Base-by-base conservation (phyloP, 352 stramenopile genomes). In the Phytophthora pseudosyringae region DNA sequence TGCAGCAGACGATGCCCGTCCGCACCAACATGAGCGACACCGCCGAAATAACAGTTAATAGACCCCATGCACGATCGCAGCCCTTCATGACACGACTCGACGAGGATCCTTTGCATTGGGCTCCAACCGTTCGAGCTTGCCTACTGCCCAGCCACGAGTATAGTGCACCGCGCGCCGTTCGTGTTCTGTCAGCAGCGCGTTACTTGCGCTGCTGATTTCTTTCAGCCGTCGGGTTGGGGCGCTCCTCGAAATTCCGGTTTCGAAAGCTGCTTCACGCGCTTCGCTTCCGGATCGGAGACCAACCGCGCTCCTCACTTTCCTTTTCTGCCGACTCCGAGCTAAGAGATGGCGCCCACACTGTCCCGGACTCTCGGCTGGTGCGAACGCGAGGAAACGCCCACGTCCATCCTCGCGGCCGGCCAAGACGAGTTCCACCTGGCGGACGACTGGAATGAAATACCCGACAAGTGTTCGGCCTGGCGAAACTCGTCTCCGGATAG, bases 131-230 rank as follows among this genome's bases (percentile, higher is more conserved):
- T 48, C 15, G 41, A 48, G 5, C n/a, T 10, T n/a, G 33, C 33
- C 21, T n/a, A n/a, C n/a, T 21, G 21, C 21, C 21, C 21, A 21
- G 21, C 21, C 21, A 21, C 21, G 21, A 21, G 21, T 62, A 50
- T 67, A 47, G 55, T 64, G 32, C 65, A 69, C 40, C 46, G 33
- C 47, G 25, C 45, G 21, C n/a, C 21, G 55, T 41, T 46, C 21
- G 25, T 50, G 40, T 50, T 52, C 44, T 45, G 52, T 58, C 60
- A 45, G 10, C 10, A 32, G n/a, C 13, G 21, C 55, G 63, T 71
- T 66, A 71, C 58, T 63, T 55, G 59, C 40, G 57, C 38, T 62
- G 64, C 51, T 68, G 64, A 69, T 68, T 69, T 68, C 31, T 72
- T 18, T 18, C 43, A 72, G 56, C 59, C 11, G 64, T 44, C 43